phyloP scores from a whole-genome alignment of 1,284 basidiomycete species.

The Baeospora myosura region DNA sequence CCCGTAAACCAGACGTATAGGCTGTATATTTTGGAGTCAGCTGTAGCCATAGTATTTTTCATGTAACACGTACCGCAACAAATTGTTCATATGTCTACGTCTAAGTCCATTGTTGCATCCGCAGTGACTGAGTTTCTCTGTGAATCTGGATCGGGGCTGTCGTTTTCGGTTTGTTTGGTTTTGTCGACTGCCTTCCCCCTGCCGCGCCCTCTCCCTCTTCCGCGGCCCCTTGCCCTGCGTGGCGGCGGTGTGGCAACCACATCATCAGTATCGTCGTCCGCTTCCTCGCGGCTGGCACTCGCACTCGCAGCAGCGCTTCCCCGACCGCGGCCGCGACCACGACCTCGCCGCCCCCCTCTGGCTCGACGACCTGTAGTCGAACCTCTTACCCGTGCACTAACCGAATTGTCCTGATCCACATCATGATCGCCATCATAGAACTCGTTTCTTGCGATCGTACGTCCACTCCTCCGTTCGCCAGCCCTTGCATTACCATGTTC shows the following conservation, averaged over 20 bases:
- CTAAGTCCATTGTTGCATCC: too few species aligned
- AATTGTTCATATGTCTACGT: too few species aligned
- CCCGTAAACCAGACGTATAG: too few species aligned
- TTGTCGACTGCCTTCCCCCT: conserved; percentile 5
- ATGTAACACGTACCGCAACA: too few species aligned
- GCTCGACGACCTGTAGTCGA: conserved; percentile 55
- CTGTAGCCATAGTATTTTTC: conserved; percentile 24
- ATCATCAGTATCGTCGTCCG: not conserved
- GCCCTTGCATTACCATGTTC: conserved; percentile 47
- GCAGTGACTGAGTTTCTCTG: too few species aligned
- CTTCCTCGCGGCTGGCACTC: not conserved
- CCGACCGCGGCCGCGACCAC: conserved; percentile 15
- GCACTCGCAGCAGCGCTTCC: not conserved
- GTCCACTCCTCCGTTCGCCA: conserved; percentile 50
- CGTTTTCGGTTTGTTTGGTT: conserved; percentile 9
- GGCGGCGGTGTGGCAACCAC: not conserved
- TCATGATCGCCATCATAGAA: conserved; percentile 71
- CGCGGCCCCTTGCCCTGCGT: not conserved
- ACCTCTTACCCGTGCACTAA: conserved; percentile 56
- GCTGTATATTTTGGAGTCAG: too few species aligned
- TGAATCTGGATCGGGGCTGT: conserved; percentile 6
- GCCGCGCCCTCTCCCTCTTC: conserved; percentile 5
- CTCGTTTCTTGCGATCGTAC: conserved; percentile 52
- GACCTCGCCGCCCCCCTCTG: conserved; percentile 19
- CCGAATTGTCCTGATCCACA: conserved; percentile 53